A percentile compares a stretch with the other conserved stretches of the same genome.
Evolutionary conservation across 106 monocot species (phyloP).

Genomic region (Vanilla planifolia): DNA sequence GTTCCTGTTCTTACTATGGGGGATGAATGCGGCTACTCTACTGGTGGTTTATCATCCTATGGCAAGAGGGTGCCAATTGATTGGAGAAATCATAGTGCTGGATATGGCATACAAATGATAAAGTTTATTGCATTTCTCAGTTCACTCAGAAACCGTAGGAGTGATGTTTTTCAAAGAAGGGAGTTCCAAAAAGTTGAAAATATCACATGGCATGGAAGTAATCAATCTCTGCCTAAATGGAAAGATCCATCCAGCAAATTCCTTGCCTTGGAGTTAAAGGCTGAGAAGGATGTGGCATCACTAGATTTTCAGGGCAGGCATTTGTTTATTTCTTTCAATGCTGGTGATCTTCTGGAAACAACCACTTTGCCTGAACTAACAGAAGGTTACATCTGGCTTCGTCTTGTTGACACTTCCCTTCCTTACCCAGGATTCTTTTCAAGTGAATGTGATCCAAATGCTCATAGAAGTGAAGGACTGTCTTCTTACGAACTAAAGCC

Average conservation of each 20-base stretch:
- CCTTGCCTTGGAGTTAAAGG: constrained; percentile 60
- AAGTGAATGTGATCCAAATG: constrained; percentile 19
- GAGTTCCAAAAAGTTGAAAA: constrained; percentile 59
- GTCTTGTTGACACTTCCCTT: constrained; percentile 69
- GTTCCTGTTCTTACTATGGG: constrained; percentile 91
- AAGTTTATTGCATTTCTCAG: constrained; percentile 62
- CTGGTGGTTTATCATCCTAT: constrained; percentile 41
- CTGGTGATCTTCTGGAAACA: constrained; percentile 20
- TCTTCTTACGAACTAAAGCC: constrained; percentile 54
- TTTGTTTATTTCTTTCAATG: constrained; percentile 73
- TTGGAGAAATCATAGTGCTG: constrained; percentile 41
- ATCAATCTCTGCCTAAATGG: constrained; percentile 72
- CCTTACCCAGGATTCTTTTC: constrained; percentile 71
- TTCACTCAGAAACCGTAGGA: constrained; percentile 56
- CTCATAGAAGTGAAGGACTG: constrained; percentile 17
- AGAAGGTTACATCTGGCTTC: constrained; percentile 40
- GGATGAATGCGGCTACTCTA: constrained; percentile 71
- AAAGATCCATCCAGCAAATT: constrained; percentile 70
- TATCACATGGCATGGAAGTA: constrained; percentile 64
- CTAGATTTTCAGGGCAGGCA: constrained; percentile 14
- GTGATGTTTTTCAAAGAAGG: constrained; percentile 60
- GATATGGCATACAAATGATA: constrained; percentile 46
- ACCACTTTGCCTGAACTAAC: constrained; percentile 41
- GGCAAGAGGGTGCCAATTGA: constrained; percentile 37
- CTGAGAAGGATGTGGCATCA: constrained; percentile 24